phyloP scores from a whole-genome alignment of 306 rosid species.

The Cicer cuneatum region DNA sequence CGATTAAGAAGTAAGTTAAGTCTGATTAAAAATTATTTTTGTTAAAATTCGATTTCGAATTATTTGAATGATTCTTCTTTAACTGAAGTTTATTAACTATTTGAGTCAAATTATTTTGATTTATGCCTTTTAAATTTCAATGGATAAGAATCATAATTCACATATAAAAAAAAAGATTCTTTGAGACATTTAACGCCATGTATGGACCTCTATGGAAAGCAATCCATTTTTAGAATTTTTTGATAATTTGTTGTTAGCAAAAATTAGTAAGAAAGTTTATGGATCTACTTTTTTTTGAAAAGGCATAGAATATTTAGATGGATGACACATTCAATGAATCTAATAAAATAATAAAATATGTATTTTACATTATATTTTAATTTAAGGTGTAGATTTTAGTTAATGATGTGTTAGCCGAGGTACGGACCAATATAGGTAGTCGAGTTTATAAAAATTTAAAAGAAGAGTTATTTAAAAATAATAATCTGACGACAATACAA shows the following conservation, averaged over 20 bases:
- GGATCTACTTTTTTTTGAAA: background rate
- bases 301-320: background rate
- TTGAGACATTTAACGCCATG: background rate
- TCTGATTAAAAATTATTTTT: too few relatives aligned
- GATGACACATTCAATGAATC: background rate
- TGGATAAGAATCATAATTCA: slow-evolving; percentile 14
- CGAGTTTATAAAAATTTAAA: too few relatives aligned
- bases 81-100: too few relatives aligned
- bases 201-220: background rate
- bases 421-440: too few relatives aligned
- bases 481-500: too few relatives aligned
- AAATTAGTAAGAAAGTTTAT: background rate
- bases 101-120: too few relatives aligned
- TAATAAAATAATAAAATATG: background rate
- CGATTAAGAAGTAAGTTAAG: too few relatives aligned
- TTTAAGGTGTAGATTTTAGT: too few relatives aligned
- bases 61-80: too few relatives aligned
- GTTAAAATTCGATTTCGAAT: too few relatives aligned
- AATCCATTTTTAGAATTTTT: slow-evolving; percentile 7
- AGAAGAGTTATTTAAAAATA: too few relatives aligned
- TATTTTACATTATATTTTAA: background rate
- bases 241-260: background rate
- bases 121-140: background rate
- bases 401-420: too few relatives aligned
- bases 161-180: background rate